Conservation (phyloP, 495 filamentous ascomycete genomes). For the Entonaema liquescens region DNA sequence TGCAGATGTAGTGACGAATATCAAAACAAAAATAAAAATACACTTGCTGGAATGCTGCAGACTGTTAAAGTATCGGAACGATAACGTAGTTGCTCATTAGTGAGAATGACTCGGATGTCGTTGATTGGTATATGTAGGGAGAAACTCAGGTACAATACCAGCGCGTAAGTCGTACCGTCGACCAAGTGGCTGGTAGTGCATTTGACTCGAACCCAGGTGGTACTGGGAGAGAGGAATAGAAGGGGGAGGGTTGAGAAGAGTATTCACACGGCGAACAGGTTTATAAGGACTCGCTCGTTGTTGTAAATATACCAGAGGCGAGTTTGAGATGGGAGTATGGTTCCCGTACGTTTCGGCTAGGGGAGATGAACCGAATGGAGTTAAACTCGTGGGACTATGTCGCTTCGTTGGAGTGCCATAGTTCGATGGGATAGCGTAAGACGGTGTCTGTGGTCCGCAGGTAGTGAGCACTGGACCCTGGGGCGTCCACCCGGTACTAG, state of each 20-base stretch:
- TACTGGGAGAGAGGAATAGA: slow-evolving; percentile 80
- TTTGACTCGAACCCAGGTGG: slow-evolving; percentile 75
- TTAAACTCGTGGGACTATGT: slow-evolving; percentile 46
- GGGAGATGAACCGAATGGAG: slow-evolving; percentile 57
- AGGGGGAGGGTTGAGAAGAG: slow-evolving; percentile 86
- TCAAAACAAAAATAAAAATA: slow-evolving; percentile 29
- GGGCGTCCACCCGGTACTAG: slow-evolving; percentile 45
- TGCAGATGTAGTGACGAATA: slow-evolving; percentile 34
- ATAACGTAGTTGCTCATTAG: slow-evolving; percentile 31
- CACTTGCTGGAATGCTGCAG: slow-evolving; percentile 20
- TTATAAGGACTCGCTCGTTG: slow-evolving; percentile 85
- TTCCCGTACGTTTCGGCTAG: slow-evolving; percentile 59
- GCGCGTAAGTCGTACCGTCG: slow-evolving; percentile 79
- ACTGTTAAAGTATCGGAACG: slow-evolving; percentile 7
- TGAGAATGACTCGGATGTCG: slow-evolving; percentile 35
- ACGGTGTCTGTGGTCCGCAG: slow-evolving; percentile 46
- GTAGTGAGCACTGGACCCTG: slow-evolving; percentile 46
- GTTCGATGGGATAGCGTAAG: slow-evolving; percentile 34
- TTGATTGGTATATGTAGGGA: slow-evolving; percentile 36
- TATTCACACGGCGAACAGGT: slow-evolving; percentile 87
- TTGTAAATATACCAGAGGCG: slow-evolving; percentile 67
- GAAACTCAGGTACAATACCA: slow-evolving; percentile 81
- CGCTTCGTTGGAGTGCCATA: slow-evolving; percentile 58
- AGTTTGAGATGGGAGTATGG: slow-evolving; percentile 64
- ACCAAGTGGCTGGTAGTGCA: slow-evolving; percentile 94